Evolutionary conservation across 805 yeast genomes (phyloP).

Genomic region (Saccharomycopsis malanga): DNA sequence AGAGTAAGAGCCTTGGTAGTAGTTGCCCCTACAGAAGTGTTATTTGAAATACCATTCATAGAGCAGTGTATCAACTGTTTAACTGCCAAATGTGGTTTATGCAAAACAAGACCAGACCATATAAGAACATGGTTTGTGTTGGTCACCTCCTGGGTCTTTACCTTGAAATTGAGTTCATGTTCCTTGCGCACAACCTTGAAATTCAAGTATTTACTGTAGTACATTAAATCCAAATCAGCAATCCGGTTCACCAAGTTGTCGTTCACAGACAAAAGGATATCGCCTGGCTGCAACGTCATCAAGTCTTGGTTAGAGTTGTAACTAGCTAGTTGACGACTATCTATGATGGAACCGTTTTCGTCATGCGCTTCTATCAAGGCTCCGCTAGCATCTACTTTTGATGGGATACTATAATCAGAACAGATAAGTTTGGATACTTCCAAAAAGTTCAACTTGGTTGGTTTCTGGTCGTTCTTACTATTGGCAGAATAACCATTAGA

Average conservation of each 20-base stretch:
- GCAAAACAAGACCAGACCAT: constrained; percentile 23
- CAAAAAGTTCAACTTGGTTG: constrained; percentile 19
- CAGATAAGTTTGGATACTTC: constrained; percentile 22
- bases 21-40: constrained; percentile 21
- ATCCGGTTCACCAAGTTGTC: constrained; percentile 21
- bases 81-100: constrained; percentile 22
- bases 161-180: constrained; percentile 21
- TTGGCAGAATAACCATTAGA: constrained; percentile 14
- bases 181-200: constrained; percentile 22
- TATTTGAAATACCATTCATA: constrained; percentile 21
- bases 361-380: constrained; percentile 1
- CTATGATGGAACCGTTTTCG: constrained; percentile 16
- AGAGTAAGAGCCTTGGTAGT: constrained; percentile 21
- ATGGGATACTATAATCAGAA: constrained; percentile 20
- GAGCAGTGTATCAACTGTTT: constrained; percentile 22
- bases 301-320: constrained; percentile 16
- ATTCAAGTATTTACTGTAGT: constrained; percentile 20
- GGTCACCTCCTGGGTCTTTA: constrained; percentile 21
- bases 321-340: constrained; percentile 16
- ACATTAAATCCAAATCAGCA: constrained; percentile 23
- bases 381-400: constrained; percentile 19
- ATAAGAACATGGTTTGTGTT: constrained; percentile 22
- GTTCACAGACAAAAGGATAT: constrained; percentile 21
- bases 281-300: constrained; percentile 22
- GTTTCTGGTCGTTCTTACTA: constrained; percentile 2